These are phyloP conservation scores for Cladosporium velox DNA, from an alignment of 2,329 filamentous ascomycete genomes.

Conservation along the genomic window DNA sequence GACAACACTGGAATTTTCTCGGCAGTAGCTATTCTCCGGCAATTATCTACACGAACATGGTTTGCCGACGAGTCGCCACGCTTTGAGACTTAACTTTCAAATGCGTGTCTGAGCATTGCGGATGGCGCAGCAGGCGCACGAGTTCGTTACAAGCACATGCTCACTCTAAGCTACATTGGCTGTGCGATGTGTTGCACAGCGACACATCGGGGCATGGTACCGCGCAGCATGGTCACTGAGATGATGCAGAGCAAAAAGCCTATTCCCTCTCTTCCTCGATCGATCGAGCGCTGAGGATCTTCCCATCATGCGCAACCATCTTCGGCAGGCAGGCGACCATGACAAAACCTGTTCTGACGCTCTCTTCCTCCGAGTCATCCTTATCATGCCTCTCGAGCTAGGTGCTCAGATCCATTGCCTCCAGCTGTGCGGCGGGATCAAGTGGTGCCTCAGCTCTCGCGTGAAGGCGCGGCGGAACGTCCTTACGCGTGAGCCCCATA, in stretches of 20 bases:
- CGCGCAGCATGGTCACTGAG: neutral
- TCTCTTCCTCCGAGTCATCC: neutral
- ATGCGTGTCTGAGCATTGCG: neutral
- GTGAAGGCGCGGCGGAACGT: neutral
- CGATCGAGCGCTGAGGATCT: neutral
- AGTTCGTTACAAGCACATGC: neutral
- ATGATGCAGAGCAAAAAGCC: neutral
- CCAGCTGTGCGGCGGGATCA: neutral
- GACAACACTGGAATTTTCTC: neutral
- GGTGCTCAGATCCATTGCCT: neutral
- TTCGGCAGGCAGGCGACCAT: neutral
- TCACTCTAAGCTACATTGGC: neutral
- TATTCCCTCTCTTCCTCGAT: neutral
- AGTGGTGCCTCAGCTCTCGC: neutral
- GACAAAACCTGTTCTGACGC: neutral
- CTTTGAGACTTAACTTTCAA: neutral
- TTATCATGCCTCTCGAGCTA: neutral
- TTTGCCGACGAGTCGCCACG: neutral
- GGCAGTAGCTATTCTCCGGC: neutral
- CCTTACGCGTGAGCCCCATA: neutral
- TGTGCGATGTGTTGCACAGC: neutral
- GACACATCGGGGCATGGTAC: neutral
- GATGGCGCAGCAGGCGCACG: neutral
- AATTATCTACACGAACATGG: neutral
- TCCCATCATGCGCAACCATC: neutral